phyloP scores from a whole-genome alignment of 345 rosid genomes.

The Lepidium didymum region DNA sequence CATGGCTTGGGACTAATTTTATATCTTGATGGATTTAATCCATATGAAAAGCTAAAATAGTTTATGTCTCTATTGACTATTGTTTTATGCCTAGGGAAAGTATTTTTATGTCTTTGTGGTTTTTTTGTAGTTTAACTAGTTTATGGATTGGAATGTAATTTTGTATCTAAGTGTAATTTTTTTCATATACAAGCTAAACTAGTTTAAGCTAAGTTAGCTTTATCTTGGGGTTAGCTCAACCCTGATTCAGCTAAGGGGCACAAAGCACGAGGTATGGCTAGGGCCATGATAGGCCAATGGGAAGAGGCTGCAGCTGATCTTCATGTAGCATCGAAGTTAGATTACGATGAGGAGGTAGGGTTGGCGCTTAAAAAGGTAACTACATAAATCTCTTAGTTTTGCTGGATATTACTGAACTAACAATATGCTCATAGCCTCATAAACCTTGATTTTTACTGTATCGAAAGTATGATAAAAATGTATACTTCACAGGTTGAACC shows the following conservation, averaged over 20 bases:
- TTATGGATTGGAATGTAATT: no score
- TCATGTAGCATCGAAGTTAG: conserved; percentile 73
- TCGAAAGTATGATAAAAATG: not conserved
- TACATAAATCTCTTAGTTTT: not conserved
- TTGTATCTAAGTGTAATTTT: no score
- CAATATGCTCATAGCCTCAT: not conserved
- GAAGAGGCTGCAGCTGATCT: conserved; percentile 76
- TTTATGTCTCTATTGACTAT: not conserved
- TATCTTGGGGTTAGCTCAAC: conserved; percentile 47
- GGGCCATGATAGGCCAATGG: conserved; percentile 70
- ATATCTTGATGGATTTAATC: not conserved
- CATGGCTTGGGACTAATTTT: not conserved
- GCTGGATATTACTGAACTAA: not conserved
- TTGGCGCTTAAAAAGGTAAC: conserved; percentile 61
- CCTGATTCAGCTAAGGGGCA: conserved; percentile 87
- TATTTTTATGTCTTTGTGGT: no score
- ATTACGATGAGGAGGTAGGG: conserved; percentile 76
- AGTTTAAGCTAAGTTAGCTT: conserved; percentile 7
- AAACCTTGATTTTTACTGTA: not conserved
- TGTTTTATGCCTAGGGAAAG: no score
- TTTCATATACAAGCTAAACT: not conserved
- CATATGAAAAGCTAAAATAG: not conserved
- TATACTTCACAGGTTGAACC: conserved; percentile 61
- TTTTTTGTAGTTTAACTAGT: no score
- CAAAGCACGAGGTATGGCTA: conserved; percentile 80